A percentile compares a stretch with the other conserved stretches of the same genome.
phyloP scores from a whole-genome alignment of 1,284 basidiomycete species.

The Heterobasidion parviporum region DNA sequence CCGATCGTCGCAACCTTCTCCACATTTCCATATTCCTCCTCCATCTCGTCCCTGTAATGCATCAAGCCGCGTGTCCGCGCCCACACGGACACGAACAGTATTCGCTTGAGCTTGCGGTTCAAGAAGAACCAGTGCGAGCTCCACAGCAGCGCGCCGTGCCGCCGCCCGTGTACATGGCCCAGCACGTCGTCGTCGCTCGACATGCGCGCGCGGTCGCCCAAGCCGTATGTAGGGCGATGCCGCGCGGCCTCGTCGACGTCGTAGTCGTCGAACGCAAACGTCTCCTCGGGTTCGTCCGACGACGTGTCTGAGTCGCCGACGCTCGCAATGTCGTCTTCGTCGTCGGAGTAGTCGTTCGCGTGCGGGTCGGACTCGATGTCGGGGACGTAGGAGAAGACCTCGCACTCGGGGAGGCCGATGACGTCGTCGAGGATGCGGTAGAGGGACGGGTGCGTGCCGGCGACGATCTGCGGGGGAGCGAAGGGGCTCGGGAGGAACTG shows the following conservation, averaged over 20 bases:
- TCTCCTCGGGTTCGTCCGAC: slow-evolving; percentile 49
- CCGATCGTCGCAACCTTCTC: slow-evolving; percentile 18
- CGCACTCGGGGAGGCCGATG: slow-evolving; percentile 86
- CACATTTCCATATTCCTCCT: slow-evolving; percentile 25
- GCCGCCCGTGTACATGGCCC: slow-evolving; percentile 21
- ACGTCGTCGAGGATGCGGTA: slow-evolving; percentile 87
- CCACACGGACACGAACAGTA: slow-evolving; percentile 92
- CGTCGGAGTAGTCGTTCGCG: slow-evolving; percentile 73
- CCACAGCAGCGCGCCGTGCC: slow-evolving; percentile 84
- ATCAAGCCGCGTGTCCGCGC: slow-evolving; percentile 67
- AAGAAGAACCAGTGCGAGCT: slow-evolving; percentile 97
- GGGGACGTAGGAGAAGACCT: slow-evolving; percentile 92
- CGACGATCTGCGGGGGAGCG: slow-evolving; percentile 37
- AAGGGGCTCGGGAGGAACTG: slow-evolving; percentile 53
- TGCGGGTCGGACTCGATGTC: slow-evolving; percentile 96
- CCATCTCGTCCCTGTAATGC: slow-evolving; percentile 40
- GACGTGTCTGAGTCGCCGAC: slow-evolving; percentile 54
- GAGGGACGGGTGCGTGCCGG: slow-evolving; percentile 70
- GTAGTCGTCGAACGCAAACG: slow-evolving; percentile 75
- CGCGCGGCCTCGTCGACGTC: slow-evolving; percentile 54
- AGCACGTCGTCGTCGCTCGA: slow-evolving; percentile 23
- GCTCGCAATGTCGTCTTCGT: slow-evolving; percentile 56
- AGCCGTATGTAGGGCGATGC: slow-evolving; percentile 24
- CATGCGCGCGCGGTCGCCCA: slow-evolving; percentile 17
- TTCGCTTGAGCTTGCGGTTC: slow-evolving; percentile 87